These are phyloP conservation scores for Exophiala bonariae DNA, from an alignment of 2,329 filamentous ascomycete genomes.

Conservation along the genomic window DNA sequence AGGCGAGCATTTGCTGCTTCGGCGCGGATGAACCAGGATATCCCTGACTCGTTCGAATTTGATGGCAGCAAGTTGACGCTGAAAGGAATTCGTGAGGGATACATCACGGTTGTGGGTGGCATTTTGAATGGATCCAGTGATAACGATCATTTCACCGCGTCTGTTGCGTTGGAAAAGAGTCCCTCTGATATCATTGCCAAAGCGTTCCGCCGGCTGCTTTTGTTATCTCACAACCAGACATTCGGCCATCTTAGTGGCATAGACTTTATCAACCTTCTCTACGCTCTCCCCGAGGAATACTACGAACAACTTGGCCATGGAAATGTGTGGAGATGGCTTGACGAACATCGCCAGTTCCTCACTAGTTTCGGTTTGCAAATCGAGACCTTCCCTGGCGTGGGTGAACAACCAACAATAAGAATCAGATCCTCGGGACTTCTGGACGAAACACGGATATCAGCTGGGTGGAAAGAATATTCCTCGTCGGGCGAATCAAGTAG, in stretches of 20 bases:
- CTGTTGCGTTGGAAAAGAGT: background rate
- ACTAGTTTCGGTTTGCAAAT: conserved; percentile 1
- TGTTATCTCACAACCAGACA: conserved; percentile 19
- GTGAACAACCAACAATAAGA: background rate
- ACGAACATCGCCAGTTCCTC: conserved; percentile 9
- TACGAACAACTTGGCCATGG: conserved; percentile 4
- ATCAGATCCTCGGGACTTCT: background rate
- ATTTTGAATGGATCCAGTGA: conserved; percentile 3
- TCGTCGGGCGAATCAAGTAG: conserved; percentile 10
- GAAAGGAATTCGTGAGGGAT: conserved; percentile 12
- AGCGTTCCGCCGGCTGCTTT: conserved; percentile 16
- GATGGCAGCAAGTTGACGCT: conserved; percentile 9
- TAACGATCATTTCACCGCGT: too few relatives aligned
- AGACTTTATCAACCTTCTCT: conserved; percentile 16
- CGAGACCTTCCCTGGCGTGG: background rate
- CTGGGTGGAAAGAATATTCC: conserved; percentile 19
- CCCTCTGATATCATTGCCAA: conserved; percentile 11
- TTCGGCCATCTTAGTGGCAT: conserved; percentile 10
- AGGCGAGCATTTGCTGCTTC: conserved; percentile 17
- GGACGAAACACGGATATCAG: conserved; percentile 2
- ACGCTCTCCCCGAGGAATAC: conserved; percentile 11
- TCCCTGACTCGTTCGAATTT: conserved; percentile 12
- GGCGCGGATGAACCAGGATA: conserved; percentile 10
- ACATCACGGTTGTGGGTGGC: conserved; percentile 11
- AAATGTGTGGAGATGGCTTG: conserved; percentile 11